Percentiles rank a stretch among this genome's conserved stretches.
These are phyloP conservation scores for Puccinia brachypodii DNA, from an alignment of 1,284 basidiomycete genomes.

Conservation along the genomic window DNA sequence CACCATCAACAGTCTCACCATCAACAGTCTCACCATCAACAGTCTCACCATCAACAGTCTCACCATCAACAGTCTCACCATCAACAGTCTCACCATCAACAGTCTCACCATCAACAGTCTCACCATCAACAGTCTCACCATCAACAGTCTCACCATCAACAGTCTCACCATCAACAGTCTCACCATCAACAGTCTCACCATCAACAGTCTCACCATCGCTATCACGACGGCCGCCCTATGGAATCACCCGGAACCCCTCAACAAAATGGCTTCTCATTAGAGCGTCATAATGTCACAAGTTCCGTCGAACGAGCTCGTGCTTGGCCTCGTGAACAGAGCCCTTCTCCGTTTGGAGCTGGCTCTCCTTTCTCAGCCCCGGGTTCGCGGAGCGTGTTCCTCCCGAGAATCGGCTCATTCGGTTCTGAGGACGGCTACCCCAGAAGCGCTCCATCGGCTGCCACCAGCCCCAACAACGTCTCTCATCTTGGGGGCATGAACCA, in stretches of 20 bases:
- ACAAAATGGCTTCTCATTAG: constrained; percentile 22
- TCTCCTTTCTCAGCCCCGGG: constrained; percentile 72
- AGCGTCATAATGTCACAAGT: constrained; percentile 34
- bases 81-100: no score
- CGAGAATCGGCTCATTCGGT: constrained; percentile 58
- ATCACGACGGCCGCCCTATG: background rate
- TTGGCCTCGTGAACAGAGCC: constrained; percentile 54
- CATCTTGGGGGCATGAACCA: background rate
- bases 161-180: no score
- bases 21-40: no score
- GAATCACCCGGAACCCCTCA: background rate
- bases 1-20: no score
- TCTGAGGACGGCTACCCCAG: constrained; percentile 49
- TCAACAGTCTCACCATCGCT: constrained; percentile 57
- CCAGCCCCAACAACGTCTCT: constrained; percentile 22
- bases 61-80: no score
- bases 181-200: no score
- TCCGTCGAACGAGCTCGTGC: constrained; percentile 62
- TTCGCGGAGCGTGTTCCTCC: constrained; percentile 63
- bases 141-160: no score
- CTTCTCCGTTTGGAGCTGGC: constrained; percentile 51
- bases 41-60: no score
- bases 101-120: no score
- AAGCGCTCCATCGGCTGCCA: constrained; percentile 50
- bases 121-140: no score